Evolutionary conservation across 495 filamentous ascomycete genomes (phyloP), one percentile per base, ranked within the genome.

Genomic region (Penicillium cinerascens): DNA sequence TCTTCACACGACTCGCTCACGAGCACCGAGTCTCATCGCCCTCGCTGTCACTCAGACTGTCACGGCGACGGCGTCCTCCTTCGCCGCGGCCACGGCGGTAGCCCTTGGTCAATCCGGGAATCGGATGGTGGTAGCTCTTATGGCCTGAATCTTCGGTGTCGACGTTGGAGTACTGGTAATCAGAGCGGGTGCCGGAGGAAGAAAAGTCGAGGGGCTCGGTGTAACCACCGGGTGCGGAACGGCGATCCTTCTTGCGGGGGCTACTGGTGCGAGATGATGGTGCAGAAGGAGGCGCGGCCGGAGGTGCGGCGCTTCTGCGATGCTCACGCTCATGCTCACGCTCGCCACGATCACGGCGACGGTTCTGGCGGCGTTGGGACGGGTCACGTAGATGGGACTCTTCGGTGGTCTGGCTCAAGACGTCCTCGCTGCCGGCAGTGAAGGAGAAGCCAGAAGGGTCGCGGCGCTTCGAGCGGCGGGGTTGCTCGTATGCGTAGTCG

Each of bases 121-220:
- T 89, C 1, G 85, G 77, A 67, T 92, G 88, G 52, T 79, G 81
- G 65, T 96, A 96, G 42, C 79, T 82, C 76, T 88, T 91, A 17
- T 89, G 93, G 20, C 90, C 90, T 11, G 80, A 66, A 50, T 81
- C 80, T 45, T 81, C 79, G 6, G 79, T 76, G 7, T 73, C 78
- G 8, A 74, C 73, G 33, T 70, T 75, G n/a, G 70, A 74, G 41
- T 74, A 69, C 69, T 78, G 71, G 60, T 70, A 69, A 53, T 77
- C 64, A 35, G 76, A 78, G 17, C 72, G 65, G 25, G 73, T 61
- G 22, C 67, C 64, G 0, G 67, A 72, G 55, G 71, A 78, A 50
- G 59, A 76, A 45, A 79, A 72, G 51, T 78, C 76, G 15, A 81
- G 51, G 1, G 78, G 76, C 55, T 81, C 82, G n/a, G 78, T 81